Conservation (phyloP, 805 yeast species). For the Candida boleticola region DNA sequence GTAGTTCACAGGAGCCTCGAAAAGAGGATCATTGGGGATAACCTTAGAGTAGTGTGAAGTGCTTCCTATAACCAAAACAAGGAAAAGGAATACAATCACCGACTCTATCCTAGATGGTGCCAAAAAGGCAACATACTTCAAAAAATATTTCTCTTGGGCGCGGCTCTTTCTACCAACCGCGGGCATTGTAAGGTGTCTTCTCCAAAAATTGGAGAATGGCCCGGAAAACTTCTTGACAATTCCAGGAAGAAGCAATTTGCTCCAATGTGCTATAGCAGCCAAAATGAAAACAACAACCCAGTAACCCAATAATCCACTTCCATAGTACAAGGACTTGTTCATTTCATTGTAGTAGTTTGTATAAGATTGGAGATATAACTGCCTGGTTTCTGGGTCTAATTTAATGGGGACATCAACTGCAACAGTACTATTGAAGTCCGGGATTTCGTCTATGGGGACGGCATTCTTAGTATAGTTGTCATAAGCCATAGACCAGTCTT, state of each 20-base stretch:
- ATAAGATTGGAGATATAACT: conserved; percentile 13
- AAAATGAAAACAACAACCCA: conserved; percentile 22
- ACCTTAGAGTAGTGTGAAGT: conserved; percentile 21
- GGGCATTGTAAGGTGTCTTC: conserved; percentile 39
- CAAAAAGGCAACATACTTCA: conserved; percentile 24
- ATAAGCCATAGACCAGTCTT: no score
- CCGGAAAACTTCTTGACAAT: conserved; percentile 18
- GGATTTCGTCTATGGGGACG: not conserved
- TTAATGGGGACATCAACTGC: conserved; percentile 27
- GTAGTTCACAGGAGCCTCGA: conserved; percentile 37
- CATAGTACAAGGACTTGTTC: conserved; percentile 23
- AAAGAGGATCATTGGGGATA: conserved; percentile 35
- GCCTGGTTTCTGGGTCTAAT: conserved; percentile 13
- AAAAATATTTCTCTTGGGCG: conserved; percentile 23
- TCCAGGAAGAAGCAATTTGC: conserved; percentile 25
- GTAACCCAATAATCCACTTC: conserved; percentile 18
- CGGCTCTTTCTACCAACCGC: conserved; percentile 29
- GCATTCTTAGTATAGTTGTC: no score
- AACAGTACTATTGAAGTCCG: not conserved
- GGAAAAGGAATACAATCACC: conserved; percentile 28
- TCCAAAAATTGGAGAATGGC: conserved; percentile 27
- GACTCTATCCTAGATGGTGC: conserved; percentile 43
- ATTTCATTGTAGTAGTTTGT: conserved; percentile 20
- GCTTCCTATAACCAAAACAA: conserved; percentile 26
- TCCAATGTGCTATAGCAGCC: conserved; percentile 27